These are phyloP conservation scores for Aegilops speltoides DNA, from an alignment of 176 grass and related monocot species.

Conservation along the genomic window DNA sequence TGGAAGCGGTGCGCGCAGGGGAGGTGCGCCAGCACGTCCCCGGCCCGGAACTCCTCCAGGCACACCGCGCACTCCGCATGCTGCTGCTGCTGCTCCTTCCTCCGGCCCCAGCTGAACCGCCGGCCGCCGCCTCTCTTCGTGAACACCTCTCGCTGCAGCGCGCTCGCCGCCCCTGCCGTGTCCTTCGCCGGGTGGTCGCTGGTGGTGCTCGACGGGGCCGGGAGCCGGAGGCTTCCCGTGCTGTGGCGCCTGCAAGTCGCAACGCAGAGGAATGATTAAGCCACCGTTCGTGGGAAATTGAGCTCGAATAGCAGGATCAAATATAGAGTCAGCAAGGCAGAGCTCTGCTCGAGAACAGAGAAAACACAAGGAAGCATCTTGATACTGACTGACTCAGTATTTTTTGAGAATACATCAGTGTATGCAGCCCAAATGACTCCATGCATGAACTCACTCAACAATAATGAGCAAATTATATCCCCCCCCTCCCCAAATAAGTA, in stretches of 20 bases:
- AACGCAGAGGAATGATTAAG: neutral
- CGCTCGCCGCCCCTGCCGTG: neutral
- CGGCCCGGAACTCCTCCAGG: constrained; percentile 66
- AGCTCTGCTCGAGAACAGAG: neutral
- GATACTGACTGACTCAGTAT: neutral
- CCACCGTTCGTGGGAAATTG: neutral
- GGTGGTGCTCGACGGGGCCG: neutral
- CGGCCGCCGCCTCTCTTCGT: neutral
- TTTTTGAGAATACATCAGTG: neutral
- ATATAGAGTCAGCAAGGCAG: neutral
- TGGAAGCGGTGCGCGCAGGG: constrained; percentile 92
- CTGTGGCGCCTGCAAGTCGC: constrained; percentile 47
- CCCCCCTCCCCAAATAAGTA: too few relatives aligned
- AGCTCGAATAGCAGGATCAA: neutral
- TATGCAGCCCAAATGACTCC: neutral
- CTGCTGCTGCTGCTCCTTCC: constrained; percentile 38
- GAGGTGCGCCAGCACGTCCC: constrained; percentile 67
- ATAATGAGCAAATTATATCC: neutral
- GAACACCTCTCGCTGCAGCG: constrained; percentile 55
- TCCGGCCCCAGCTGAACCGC: constrained; percentile 49
- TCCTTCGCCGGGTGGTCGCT: neutral
- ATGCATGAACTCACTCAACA: neutral
- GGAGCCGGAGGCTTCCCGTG: constrained; percentile 34
- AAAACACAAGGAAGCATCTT: neutral
- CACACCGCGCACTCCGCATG: constrained; percentile 73